These are phyloP conservation scores for Sarocladiaceae sp. DNA, from an alignment of 2,329 filamentous ascomycete genomes.

Conservation along the genomic window DNA sequence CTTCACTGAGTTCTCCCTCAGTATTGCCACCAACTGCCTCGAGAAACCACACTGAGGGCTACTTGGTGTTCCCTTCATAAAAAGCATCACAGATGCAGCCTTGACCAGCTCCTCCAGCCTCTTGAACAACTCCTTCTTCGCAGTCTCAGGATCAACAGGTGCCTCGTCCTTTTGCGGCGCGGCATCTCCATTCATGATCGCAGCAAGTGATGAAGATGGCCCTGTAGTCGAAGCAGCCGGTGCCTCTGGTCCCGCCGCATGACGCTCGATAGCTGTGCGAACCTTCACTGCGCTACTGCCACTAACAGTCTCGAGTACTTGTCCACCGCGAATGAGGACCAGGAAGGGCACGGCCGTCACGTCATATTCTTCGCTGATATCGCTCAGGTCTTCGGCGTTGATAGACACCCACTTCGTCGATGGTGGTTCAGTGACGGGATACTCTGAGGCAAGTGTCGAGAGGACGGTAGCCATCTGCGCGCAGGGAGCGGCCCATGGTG, in stretches of 20 bases:
- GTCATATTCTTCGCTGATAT: conserved; percentile 88
- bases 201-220: conserved; percentile 6
- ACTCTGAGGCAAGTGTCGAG: conserved; percentile 79
- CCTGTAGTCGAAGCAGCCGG: conserved; percentile 22
- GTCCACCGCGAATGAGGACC: conserved; percentile 71
- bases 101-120: conserved; percentile 82
- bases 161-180: conserved; percentile 28
- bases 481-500: conserved; percentile 94
- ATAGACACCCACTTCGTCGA: conserved; percentile 80
- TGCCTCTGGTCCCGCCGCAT: conserved; percentile 51
- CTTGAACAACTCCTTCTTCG: conserved; percentile 81
- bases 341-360: conserved; percentile 93
- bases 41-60: conserved; percentile 91
- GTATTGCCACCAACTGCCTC: conserved; percentile 77
- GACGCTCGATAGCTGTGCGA: conserved; percentile 77
- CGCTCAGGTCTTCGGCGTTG: conserved; percentile 90
- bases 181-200: conserved; percentile 17
- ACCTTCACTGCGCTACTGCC: conserved; percentile 88
- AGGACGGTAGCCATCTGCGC: conserved; percentile 90
- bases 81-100: conserved; percentile 95
- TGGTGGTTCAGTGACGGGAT: conserved; percentile 63
- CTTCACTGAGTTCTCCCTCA: conserved; percentile 86
- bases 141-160: conserved; percentile 48
- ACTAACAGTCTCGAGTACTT: conserved; percentile 79
- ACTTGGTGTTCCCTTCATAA: conserved; percentile 95